Percentiles rank a stretch among this genome's conserved stretches.
Conservation (phyloP, 176 grass and related monocot species). For the Rhipidocladum racemiflorum region DNA sequence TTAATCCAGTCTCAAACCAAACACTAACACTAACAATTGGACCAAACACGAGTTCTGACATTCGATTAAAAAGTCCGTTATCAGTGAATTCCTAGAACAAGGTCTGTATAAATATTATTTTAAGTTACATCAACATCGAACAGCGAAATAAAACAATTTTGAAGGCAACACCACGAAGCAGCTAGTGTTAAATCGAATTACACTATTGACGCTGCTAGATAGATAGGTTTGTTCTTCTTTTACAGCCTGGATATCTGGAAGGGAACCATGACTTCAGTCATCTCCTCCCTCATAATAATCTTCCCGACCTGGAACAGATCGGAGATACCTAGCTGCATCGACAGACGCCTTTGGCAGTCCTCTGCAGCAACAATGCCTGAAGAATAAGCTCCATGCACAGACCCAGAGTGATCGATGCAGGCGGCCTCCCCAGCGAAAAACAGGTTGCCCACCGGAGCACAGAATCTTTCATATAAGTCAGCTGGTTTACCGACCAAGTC, state of each 20-base stretch:
- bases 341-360: slow-evolving; percentile 73
- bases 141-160: background rate
- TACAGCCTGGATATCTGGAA: slow-evolving; percentile 95
- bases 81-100: background rate
- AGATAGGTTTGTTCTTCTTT: slow-evolving; percentile 1
- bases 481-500: slow-evolving; percentile 90
- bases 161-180: background rate
- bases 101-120: background rate
- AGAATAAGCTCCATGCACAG: slow-evolving; percentile 90
- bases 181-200: slow-evolving; percentile 9
- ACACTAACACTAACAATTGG: background rate
- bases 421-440: slow-evolving; percentile 96
- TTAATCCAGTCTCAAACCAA: background rate
- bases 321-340: slow-evolving; percentile 52
- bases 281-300: slow-evolving; percentile 74
- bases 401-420: slow-evolving; percentile 84
- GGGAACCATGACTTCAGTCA: slow-evolving; percentile 72
- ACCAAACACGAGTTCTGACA: background rate
- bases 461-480: slow-evolving; percentile 92
- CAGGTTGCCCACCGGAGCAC: slow-evolving; percentile 82
- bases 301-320: slow-evolving; percentile 62
- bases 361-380: slow-evolving; percentile 71
- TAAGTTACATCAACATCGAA: slow-evolving; percentile 14
- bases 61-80: background rate
- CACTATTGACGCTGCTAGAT: background rate